Evolutionary conservation across 164 flowering plant species (phyloP), one percentile per base, ranked within the genome.

Genomic region (Dillenia turbinata): DNA sequence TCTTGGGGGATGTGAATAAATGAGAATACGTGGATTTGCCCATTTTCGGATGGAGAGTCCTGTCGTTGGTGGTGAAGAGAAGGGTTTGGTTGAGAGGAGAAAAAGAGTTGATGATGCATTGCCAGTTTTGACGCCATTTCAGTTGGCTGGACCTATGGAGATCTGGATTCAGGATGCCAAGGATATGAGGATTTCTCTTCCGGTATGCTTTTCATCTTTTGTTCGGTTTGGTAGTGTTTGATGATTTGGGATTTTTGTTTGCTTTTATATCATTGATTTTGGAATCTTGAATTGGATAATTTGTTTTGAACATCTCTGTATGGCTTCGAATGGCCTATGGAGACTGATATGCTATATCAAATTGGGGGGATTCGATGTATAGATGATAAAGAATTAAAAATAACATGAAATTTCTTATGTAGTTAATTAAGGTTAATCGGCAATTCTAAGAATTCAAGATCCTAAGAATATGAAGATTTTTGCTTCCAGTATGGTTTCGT

Each of bases 61-160:
- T 14, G 60, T 45, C 45, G 57, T 52, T 17, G 49, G 65, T 0
- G 78, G 71, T 1, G 79, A 68, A 10, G 69, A 73, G 58, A 79
- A 77, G 9, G 76, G 72, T 7, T 73, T 92, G 80, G 82, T 77
- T 24, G 73, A 77, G 70, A 76, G 48, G 47, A 24, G 49, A 44
- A 57, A 60, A 12, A n/a, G 67, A 10, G 70, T 24, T 9, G 71
- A 74, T 8, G 54, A 45, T 3, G 74, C 54, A 48, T 65, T 71
- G 72, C 93, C 96, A 1, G 96, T 88, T 60, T 67, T 95, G 76
- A 90, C 88, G 10, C 97, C 97, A 15, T 95, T 95, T 68, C 96
- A 95, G 71, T 73, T 95, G 66, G 96, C 93, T 3, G 97, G 99
- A 22, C 97, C 96, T 2, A 88, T 95, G 97, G 97, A 95, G 79